Percentiles rank a stretch among this genome's conserved stretches.
phyloP scores from a whole-genome alignment of 768 basidiomycete species.

The Grammothele lineata region DNA sequence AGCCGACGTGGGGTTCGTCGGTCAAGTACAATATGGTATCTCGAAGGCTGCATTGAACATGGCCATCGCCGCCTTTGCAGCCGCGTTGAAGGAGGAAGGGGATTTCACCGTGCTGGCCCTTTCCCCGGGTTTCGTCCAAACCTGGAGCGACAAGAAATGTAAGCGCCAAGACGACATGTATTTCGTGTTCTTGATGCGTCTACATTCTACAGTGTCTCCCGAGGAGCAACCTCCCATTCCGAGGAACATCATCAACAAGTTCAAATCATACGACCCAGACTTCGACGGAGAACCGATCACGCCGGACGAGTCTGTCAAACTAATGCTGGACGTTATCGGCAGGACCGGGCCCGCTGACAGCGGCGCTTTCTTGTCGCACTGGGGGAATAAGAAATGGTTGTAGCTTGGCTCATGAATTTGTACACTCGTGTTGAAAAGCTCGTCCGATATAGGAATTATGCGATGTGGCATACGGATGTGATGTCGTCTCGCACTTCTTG shows the following conservation, averaged over 20 bases:
- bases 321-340: constrained; percentile 10
- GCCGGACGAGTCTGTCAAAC: constrained; percentile 14
- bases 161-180: too few species aligned
- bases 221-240: constrained; percentile 4
- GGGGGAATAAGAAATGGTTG: too few species aligned
- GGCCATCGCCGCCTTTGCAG: constrained; percentile 34
- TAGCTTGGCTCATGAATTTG: too few species aligned
- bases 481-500: too few species aligned
- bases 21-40: constrained; percentile 33
- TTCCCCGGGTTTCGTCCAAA: constrained; percentile 36
- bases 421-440: too few species aligned
- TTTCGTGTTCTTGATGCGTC: neutral
- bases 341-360: constrained; percentile 8
- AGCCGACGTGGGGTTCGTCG: constrained; percentile 8
- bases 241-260: constrained; percentile 26
- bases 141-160: constrained; percentile 14
- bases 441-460: too few species aligned
- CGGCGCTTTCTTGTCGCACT: constrained; percentile 1
- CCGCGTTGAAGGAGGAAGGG: constrained; percentile 19
- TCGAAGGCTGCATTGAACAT: constrained; percentile 37
- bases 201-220: neutral
- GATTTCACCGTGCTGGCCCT: constrained; percentile 34
- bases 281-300: constrained; percentile 9
- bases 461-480: too few species aligned
- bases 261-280: constrained; percentile 14